Evolutionary conservation across 306 rosid species (phyloP).

Genomic region (Clitoria ternatea): DNA sequence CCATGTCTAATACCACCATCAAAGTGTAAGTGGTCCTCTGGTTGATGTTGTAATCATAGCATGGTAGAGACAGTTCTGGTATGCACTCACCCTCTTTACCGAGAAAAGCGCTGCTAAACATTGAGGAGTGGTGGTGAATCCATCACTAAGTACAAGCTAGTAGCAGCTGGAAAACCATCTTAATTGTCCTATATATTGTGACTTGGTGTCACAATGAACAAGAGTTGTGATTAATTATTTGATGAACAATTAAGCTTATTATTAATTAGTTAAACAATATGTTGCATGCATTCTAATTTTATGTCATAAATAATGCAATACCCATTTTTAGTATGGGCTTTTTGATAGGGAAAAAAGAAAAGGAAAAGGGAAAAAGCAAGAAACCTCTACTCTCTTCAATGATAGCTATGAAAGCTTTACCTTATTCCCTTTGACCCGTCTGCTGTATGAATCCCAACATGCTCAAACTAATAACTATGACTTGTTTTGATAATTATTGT

Average conservation of each 20-base stretch:
- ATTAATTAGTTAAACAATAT: background rate
- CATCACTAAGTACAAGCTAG: constrained; percentile 28
- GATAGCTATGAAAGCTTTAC: constrained; percentile 29
- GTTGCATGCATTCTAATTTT: constrained; percentile 19
- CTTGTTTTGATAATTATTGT: constrained; percentile 15
- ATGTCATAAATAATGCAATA: background rate
- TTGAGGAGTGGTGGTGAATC: constrained; percentile 25
- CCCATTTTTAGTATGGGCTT: background rate
- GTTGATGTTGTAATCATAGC: background rate
- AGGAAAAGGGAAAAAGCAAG: constrained; percentile 28
- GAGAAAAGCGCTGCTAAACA: constrained; percentile 36
- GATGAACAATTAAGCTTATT: background rate
- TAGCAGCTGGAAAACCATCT: constrained; percentile 30
- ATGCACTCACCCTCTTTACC: constrained; percentile 21
- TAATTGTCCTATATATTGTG: constrained; percentile 11
- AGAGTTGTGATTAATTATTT: background rate
- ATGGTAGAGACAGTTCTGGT: constrained; percentile 40
- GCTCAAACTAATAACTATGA: constrained; percentile 18
- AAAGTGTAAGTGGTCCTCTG: constrained; percentile 29
- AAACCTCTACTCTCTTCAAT: constrained; percentile 26
- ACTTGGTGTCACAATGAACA: background rate
- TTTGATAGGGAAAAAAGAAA: constrained; percentile 21
- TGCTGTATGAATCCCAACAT: constrained; percentile 25
- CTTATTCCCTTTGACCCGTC: constrained; percentile 32
- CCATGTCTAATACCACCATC: background rate